Conservation (phyloP, 129 eudicot genomes). For the Dittrichia graveolens region DNA sequence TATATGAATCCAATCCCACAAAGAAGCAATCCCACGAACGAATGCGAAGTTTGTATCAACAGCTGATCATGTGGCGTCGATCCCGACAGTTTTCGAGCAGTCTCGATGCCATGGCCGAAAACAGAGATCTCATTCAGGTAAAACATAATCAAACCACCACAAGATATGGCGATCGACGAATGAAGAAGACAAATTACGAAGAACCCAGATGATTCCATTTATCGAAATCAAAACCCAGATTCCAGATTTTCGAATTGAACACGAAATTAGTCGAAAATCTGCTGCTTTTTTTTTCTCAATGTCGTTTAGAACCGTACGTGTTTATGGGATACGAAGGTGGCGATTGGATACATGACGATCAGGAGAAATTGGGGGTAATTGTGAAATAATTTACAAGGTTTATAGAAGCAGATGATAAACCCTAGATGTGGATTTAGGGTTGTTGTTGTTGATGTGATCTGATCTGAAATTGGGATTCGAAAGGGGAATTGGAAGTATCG, state of each 20-base stretch:
- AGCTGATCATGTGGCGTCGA: constrained; percentile 75
- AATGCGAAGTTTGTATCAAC: constrained; percentile 60
- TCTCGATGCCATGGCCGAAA: constrained; percentile 67
- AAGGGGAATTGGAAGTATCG: constrained; percentile 21
- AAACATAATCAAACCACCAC: constrained; percentile 73
- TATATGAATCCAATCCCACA: constrained; percentile 62
- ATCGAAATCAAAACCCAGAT: constrained; percentile 11
- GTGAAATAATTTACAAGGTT: background rate
- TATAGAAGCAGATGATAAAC: background rate
- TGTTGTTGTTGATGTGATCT: constrained; percentile 6
- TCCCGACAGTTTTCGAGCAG: constrained; percentile 64
- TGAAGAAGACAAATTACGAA: constrained; percentile 62
- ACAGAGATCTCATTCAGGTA: constrained; percentile 68
- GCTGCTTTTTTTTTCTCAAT: background rate
- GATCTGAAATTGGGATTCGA: constrained; percentile 35
- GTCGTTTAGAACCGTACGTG: background rate
- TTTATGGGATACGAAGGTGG: background rate
- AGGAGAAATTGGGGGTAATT: background rate
- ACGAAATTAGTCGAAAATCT: background rate
- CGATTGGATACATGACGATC: background rate
- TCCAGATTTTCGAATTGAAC: background rate
- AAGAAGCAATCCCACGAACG: constrained; percentile 67
- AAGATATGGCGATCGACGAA: constrained; percentile 46
- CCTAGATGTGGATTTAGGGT: background rate
- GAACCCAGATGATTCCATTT: constrained; percentile 69